These are phyloP conservation scores for Petunia secreta DNA, from an alignment of 257 asterid species.

Conservation along the genomic window DNA sequence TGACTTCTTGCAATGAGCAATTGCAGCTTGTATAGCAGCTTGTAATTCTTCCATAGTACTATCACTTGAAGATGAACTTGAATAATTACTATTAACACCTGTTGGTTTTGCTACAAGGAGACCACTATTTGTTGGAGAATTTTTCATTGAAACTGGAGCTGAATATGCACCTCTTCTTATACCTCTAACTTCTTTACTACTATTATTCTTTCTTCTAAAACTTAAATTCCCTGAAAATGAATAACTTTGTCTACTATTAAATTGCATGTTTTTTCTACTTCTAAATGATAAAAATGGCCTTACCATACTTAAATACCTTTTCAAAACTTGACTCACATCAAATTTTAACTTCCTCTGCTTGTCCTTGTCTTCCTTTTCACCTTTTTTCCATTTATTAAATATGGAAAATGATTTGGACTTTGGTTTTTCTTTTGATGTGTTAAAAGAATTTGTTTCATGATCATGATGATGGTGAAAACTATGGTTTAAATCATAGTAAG, in stretches of 20 bases:
- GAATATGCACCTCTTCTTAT: constrained; percentile 56
- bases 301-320: constrained; percentile 65
- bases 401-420: constrained; percentile 67
- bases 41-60: constrained; percentile 92
- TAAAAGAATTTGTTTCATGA: constrained; percentile 9
- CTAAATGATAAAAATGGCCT: constrained; percentile 56
- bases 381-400: constrained; percentile 59
- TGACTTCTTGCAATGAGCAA: constrained; percentile 90
- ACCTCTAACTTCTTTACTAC: constrained; percentile 36
- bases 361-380: constrained; percentile 39
- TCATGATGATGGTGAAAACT: background rate
- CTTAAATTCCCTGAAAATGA: constrained; percentile 74
- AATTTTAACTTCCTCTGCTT: constrained; percentile 54
- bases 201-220: constrained; percentile 44
- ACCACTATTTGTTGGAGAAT: constrained; percentile 91
- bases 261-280: constrained; percentile 29
- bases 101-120: constrained; percentile 54
- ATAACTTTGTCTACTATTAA: constrained; percentile 44
- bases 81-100: constrained; percentile 14
- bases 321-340: constrained; percentile 51
- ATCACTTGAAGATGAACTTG: constrained; percentile 48
- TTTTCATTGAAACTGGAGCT: constrained; percentile 79
- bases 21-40: constrained; percentile 93
- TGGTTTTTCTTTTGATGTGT: constrained; percentile 35
- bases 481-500: constrained; percentile 21